Evolutionary conservation across 208 protist species (phyloP).

Genomic region (Acanthamoeba healyi): DNA sequence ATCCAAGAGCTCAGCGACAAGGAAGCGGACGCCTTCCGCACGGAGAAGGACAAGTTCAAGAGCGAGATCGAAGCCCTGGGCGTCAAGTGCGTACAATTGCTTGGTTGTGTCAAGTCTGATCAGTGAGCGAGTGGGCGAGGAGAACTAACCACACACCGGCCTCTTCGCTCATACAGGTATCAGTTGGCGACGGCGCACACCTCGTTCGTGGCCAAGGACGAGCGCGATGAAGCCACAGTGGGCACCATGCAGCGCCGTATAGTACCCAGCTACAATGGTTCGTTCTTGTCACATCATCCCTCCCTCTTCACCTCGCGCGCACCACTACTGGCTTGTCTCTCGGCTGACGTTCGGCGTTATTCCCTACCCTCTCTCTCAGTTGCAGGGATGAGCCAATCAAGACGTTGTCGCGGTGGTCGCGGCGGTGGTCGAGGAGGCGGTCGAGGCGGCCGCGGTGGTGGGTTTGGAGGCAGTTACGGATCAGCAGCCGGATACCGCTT

Average conservation of each 20-base stretch:
- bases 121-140: too few relatives aligned
- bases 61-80: background rate
- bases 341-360: background rate
- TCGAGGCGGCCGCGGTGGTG: background rate
- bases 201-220: constrained; percentile 64
- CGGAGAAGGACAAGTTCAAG: background rate
- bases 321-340: background rate
- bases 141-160: too few relatives aligned
- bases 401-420: background rate
- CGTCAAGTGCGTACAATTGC: constrained; percentile 21
- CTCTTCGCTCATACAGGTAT: constrained; percentile 37
- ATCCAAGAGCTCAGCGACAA: background rate
- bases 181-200: constrained; percentile 29
- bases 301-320: too few relatives aligned
- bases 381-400: background rate
- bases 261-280: background rate
- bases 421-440: background rate
- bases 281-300: background rate
- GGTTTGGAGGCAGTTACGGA: background rate
- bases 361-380: background rate
- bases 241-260: constrained; percentile 40
- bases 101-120: too few relatives aligned
- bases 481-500: background rate
- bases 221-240: constrained; percentile 13
- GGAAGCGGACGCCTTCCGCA: background rate